phyloP scores from a whole-genome alignment of 495 filamentous ascomycete genomes.

The Aspergillus affinis region DNA sequence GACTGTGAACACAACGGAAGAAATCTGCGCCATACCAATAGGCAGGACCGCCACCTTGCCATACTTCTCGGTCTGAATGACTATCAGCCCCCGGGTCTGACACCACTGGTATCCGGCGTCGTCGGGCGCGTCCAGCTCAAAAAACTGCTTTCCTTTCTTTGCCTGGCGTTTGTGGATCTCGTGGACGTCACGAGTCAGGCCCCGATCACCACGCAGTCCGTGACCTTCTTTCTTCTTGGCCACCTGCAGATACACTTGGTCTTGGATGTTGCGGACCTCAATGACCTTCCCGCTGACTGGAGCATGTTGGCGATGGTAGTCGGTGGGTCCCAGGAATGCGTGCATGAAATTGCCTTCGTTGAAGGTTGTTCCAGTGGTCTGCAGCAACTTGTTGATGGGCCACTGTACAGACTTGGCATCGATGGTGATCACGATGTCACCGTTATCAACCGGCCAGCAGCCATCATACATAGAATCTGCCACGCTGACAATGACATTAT shows the following conservation, averaged over 20 bases:
- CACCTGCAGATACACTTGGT: constrained; percentile 27
- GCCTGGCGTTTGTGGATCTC: not conserved
- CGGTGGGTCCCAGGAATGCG: constrained; percentile 28
- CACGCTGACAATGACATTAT: constrained; percentile 4
- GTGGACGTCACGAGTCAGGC: not conserved
- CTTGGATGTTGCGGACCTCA: constrained; percentile 29
- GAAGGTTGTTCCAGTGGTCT: not conserved
- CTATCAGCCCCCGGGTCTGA: constrained; percentile 33
- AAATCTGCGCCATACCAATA: constrained; percentile 42
- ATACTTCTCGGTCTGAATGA: constrained; percentile 29
- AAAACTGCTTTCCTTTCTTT: constrained; percentile 2
- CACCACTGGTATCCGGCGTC: constrained; percentile 37
- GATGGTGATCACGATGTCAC: constrained; percentile 1
- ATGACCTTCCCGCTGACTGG: constrained; percentile 27
- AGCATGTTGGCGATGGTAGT: constrained; percentile 33
- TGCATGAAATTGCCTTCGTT: constrained; percentile 26
- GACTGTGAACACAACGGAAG: constrained; percentile 37
- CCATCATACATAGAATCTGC: constrained; percentile 7
- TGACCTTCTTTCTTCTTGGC: not conserved
- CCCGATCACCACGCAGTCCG: not conserved
- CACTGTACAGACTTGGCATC: constrained; percentile 26
- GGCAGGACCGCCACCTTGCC: constrained; percentile 39
- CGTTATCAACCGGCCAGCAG: constrained; percentile 1
- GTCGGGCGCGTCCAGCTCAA: constrained; percentile 25
- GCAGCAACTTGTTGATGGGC: constrained; percentile 26